Base-by-base conservation (phyloP, 2,329 filamentous ascomycete species). In the Daldinia eschscholtzii region DNA sequence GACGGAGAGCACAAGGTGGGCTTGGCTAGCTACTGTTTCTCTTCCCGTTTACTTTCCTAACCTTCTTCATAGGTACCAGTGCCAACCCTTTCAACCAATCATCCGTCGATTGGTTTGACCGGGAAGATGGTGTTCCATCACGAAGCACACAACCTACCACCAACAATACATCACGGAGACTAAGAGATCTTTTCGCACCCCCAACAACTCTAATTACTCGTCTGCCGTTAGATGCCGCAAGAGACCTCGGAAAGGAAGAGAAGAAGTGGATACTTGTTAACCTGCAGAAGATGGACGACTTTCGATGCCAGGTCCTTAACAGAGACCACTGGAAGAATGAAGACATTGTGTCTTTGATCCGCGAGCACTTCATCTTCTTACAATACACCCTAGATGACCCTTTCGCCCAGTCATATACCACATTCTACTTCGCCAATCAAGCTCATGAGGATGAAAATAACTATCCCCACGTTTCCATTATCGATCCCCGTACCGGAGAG, bases 181-280 rank as follows among this genome's bases (percentile, higher is more conserved):
- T 99, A 3, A 94, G 95, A 41, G 93, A 98, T 78, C 88, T 99
- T 69, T 99, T 97, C 81, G 88, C 94, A 42, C 96, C 96, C 2
- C 96, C 96, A 0, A 96, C 94, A 79, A 93, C 98, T 41, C 83
- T 99, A 48, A 98, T 99, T 84, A 89, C 89, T 23, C 88, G 88
- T 37, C 80, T 93, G 35, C 83, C 89, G n/a, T 97, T 93, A 90
- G 93, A 97, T 72, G 87, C 91, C 65, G 96, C 93, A 13, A 89
- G 96, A 61, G 88, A 94, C 15, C 86, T 94, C 74, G 96, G 95
- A 67, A 97, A 96, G 78, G 92, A 94, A 52, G 87, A 91, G 30
- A 90, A 93, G 83, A 98, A 97, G 80, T 99, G 96, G 96, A 88
- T 99, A 55, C 81, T 99, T 73, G 93, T 98, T 70, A 98, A 99